Conservation (phyloP, 768 basidiomycete genomes). For the Tulasnella sp. region DNA sequence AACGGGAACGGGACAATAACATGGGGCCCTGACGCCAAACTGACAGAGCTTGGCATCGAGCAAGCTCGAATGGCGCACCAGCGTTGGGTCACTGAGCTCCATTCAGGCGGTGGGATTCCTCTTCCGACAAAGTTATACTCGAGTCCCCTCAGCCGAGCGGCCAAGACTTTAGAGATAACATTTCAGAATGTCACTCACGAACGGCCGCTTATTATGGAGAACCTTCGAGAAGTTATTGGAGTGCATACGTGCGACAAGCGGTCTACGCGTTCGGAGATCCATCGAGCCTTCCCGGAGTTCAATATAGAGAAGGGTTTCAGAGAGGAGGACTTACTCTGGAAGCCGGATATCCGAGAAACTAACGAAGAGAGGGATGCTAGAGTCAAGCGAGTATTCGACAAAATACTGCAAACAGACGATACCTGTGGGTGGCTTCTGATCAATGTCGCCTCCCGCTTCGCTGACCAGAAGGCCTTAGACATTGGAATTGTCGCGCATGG, state of each 20-base stretch:
- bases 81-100: constrained; percentile 45
- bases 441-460: background rate
- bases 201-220: constrained; percentile 47
- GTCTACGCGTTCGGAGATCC: constrained; percentile 43
- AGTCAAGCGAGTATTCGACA: constrained; percentile 46
- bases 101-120: constrained; percentile 33
- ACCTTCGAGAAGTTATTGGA: constrained; percentile 58
- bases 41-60: constrained; percentile 49
- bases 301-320: constrained; percentile 49
- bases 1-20: constrained; percentile 55
- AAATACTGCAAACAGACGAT: constrained; percentile 40
- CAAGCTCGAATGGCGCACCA: constrained; percentile 45
- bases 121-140: constrained; percentile 50
- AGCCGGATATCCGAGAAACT: constrained; percentile 47
- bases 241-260: constrained; percentile 68
- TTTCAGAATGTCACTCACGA: constrained; percentile 37
- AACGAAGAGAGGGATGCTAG: constrained; percentile 40
- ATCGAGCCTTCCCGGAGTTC: constrained; percentile 43
- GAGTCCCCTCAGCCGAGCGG: constrained; percentile 57
- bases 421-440: background rate
- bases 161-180: constrained; percentile 48
- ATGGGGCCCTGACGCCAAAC: constrained; percentile 49
- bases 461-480: constrained; percentile 35
- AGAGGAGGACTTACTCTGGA: constrained; percentile 60
- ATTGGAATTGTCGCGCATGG: constrained; percentile 62